Evolutionary conservation across 108 stramenopile genomes (phyloP).

Genomic region (Nitzschia putrida): DNA sequence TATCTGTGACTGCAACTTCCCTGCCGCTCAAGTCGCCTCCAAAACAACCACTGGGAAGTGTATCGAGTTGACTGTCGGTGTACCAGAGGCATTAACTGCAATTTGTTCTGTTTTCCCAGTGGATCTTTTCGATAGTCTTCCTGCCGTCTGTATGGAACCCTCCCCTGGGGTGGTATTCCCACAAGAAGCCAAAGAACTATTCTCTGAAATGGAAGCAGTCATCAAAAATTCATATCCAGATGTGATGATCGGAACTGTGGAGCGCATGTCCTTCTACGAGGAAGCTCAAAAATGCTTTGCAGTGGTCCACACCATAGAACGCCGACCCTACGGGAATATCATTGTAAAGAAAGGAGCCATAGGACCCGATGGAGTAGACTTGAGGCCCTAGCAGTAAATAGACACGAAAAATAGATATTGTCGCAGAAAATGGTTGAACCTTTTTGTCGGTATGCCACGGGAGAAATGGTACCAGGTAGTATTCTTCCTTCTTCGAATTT

Average conservation of each 20-base stretch:
- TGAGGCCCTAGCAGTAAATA: slow-evolving; percentile 38
- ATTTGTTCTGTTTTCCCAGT: slow-evolving; percentile 53
- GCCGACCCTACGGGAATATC: slow-evolving; percentile 57
- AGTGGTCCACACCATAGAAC: slow-evolving; percentile 54
- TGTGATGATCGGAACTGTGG: slow-evolving; percentile 33
- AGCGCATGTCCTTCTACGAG: slow-evolving; percentile 52
- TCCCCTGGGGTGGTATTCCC: slow-evolving; percentile 45
- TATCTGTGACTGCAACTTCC: slow-evolving; percentile 57
- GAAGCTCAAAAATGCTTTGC: slow-evolving; percentile 54
- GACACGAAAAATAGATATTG: no score
- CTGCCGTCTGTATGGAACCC: slow-evolving; percentile 44
- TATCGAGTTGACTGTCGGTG: slow-evolving; percentile 37
- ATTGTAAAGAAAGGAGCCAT: slow-evolving; percentile 50
- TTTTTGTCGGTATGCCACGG: no score
- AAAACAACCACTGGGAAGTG: slow-evolving; percentile 46
- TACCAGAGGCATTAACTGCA: slow-evolving; percentile 49
- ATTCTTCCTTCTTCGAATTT: no score
- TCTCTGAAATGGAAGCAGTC: slow-evolving; percentile 23
- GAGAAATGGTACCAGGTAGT: no score
- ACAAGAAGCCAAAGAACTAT: slow-evolving; percentile 39
- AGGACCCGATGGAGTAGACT: slow-evolving; percentile 54
- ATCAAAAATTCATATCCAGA: slow-evolving; percentile 34
- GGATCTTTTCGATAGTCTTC: slow-evolving; percentile 51
- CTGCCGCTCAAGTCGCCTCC: slow-evolving; percentile 48
- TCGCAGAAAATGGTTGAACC: no score